These are phyloP conservation scores for Ciborinia camelliae DNA, from an alignment of 2,329 filamentous ascomycete genomes.

Conservation along the genomic window DNA sequence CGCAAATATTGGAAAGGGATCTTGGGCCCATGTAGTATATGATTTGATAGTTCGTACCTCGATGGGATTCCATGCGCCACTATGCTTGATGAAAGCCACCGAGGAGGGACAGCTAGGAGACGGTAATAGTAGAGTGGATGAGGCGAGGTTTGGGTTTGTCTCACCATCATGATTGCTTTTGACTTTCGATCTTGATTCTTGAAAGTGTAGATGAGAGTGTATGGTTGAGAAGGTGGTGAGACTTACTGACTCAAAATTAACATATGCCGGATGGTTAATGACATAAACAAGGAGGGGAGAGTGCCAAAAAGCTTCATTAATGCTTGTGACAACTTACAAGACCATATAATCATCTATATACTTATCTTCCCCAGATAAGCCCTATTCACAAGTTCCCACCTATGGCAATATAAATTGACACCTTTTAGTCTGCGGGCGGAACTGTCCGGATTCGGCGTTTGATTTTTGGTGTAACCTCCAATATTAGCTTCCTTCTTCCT, in stretches of 20 bases:
- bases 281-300: neutral
- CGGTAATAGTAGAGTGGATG: neutral
- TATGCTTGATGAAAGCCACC: slow-evolving; percentile 1
- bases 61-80: neutral
- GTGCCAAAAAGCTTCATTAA: neutral
- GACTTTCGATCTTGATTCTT: neutral
- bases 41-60: neutral
- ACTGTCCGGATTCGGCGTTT: slow-evolving; percentile 12
- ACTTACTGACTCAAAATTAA: neutral
- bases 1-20: slow-evolving; percentile 9
- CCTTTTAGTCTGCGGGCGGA: neutral
- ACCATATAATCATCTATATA: neutral
- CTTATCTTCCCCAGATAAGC: neutral
- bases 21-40: neutral
- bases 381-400: neutral
- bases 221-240: neutral
- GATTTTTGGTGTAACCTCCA: slow-evolving; percentile 3
- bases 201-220: no score
- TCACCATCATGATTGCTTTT: neutral
- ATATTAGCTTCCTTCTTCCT: neutral
- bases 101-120: neutral
- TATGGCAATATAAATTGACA: slow-evolving; percentile 5
- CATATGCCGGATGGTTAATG: neutral
- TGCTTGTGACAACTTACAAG: neutral
- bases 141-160: neutral